A percentile compares a stretch with the other conserved stretches of the same genome.
These are phyloP conservation scores for Calonectria honghensis DNA, from an alignment of 2,329 filamentous ascomycete species.

Conservation along the genomic window DNA sequence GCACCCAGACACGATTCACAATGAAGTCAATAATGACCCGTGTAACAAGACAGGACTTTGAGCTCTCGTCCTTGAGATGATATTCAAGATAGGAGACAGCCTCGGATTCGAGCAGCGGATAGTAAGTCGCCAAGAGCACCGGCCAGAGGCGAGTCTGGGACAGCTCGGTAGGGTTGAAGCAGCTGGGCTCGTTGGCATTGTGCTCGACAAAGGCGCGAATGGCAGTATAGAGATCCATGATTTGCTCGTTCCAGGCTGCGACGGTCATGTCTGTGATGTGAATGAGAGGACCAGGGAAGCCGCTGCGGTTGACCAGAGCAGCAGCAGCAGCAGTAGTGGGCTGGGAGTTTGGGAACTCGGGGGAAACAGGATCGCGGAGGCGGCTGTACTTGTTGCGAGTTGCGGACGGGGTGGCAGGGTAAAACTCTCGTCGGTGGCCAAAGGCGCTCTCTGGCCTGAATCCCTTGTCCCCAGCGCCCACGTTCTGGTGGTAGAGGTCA, in stretches of 20 bases:
- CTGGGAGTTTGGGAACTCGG: constrained; percentile 44
- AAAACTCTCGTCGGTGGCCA: constrained; percentile 51
- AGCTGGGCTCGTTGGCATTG: constrained; percentile 58
- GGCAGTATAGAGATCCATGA: constrained; percentile 61
- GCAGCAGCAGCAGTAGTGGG: constrained; percentile 41
- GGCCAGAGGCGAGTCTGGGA: constrained; percentile 59
- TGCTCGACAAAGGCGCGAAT: constrained; percentile 62
- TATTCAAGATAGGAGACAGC: constrained; percentile 64
- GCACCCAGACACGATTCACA: constrained; percentile 64
- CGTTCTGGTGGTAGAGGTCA: constrained; percentile 58
- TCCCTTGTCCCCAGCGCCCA: constrained; percentile 48
- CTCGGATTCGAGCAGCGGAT: constrained; percentile 61
- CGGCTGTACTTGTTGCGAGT: constrained; percentile 56
- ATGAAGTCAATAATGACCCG: constrained; percentile 65
- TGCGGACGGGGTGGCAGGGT: constrained; percentile 57
- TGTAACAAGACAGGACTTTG: constrained; percentile 66
- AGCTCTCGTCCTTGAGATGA: constrained; percentile 62
- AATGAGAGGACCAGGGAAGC: constrained; percentile 55
- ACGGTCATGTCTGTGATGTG: constrained; percentile 61
- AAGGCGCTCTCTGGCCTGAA: constrained; percentile 49
- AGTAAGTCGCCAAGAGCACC: constrained; percentile 61
- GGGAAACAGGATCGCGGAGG: constrained; percentile 53
- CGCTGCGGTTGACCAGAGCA: constrained; percentile 47
- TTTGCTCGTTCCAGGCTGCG: constrained; percentile 59
- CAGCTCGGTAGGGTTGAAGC: constrained; percentile 55